Evolutionary conservation across 805 yeast genomes (phyloP), one percentile per base, ranked within the genome.

Genomic region (Saccharomycopsis babjevae): DNA sequence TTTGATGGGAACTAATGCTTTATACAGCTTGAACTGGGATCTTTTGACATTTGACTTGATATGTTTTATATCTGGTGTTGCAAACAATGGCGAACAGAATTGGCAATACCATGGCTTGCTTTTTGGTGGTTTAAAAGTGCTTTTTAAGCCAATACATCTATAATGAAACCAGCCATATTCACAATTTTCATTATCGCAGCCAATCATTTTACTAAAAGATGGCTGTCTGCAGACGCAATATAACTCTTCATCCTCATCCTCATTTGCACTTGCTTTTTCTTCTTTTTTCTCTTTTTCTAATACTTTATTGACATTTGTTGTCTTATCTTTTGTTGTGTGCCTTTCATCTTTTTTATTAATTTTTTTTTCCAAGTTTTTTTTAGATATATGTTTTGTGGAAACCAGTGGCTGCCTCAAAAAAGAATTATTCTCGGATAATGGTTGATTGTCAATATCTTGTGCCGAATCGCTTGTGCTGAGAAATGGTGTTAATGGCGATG

Each of bases 121-220:
- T 3, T 67, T 68, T 6, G 92, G 91, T 1, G 87, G 84, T 20
- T 77, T 74, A 4, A 78, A 76, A 13, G 54, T 60, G 11, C 58
- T 25, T 16, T 20, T 39, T 30, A 88, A 73, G 0, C 89, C 89
- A 43, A 88, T 86, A 73, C 96, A 88, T 50, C 79, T 77, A 76
- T 87, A 86, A 72, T 88, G 96, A 69, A 85, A 88, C 96, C 94
- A 88, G 68, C 85, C 90, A 34, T 59, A 59, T 62, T 81, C 76
- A 73, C 97, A 92, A 42, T 81, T 78, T 2, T 78, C 78, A 66
- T 89, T 83, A 70, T 92, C 97, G 72, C 98, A 93, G 0, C 93
- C 97, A 64, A 93, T 80, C 98, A 93, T 93, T 58, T 81, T 82
- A 0, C 97, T 97, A 60, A 68, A 73, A 6, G 82, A 76, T 0